A percentile compares a stretch with the other conserved stretches of the same genome.
phyloP scores from a whole-genome alignment of 495 filamentous ascomycete species.

The Elaphomyces granulatus region DNA sequence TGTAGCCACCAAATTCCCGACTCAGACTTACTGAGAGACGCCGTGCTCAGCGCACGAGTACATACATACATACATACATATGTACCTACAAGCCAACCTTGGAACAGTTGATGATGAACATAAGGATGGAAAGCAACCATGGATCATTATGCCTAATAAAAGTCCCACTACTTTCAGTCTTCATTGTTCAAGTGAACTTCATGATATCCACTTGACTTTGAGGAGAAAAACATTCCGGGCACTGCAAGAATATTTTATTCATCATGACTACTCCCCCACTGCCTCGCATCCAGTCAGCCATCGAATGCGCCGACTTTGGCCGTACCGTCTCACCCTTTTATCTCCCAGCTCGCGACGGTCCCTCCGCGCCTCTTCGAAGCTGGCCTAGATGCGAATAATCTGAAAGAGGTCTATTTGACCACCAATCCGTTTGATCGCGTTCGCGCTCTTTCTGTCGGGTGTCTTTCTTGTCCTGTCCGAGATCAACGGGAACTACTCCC shows the following conservation, averaged over 20 bases:
- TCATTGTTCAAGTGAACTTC: constrained; percentile 1
- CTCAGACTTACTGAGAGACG: too few relatives aligned
- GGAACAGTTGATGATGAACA: too few relatives aligned
- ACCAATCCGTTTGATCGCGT: constrained; percentile 81
- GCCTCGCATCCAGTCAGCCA: constrained; percentile 50
- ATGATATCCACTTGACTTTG: not conserved
- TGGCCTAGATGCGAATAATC: constrained; percentile 38
- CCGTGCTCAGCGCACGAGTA: too few relatives aligned
- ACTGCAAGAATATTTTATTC: too few relatives aligned
- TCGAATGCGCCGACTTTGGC: constrained; percentile 57
- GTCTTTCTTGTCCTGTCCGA: constrained; percentile 62
- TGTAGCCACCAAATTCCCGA: too few relatives aligned
- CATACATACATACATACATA: too few relatives aligned
- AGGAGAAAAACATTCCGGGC: not conserved
- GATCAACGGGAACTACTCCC: constrained; percentile 82
- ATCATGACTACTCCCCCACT: constrained; percentile 45
- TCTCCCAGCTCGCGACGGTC: constrained; percentile 62
- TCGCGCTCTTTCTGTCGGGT: constrained; percentile 51
- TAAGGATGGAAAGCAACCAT: too few relatives aligned
- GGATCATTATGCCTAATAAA: too few relatives aligned
- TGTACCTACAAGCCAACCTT: too few relatives aligned
- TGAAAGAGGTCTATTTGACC: constrained; percentile 56
- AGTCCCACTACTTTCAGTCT: constrained; percentile 4
- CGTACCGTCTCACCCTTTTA: constrained; percentile 56
- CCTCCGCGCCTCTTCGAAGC: constrained; percentile 46